phyloP scores from a whole-genome alignment of 306 rosid species.

The Acacia melanoxylon region DNA sequence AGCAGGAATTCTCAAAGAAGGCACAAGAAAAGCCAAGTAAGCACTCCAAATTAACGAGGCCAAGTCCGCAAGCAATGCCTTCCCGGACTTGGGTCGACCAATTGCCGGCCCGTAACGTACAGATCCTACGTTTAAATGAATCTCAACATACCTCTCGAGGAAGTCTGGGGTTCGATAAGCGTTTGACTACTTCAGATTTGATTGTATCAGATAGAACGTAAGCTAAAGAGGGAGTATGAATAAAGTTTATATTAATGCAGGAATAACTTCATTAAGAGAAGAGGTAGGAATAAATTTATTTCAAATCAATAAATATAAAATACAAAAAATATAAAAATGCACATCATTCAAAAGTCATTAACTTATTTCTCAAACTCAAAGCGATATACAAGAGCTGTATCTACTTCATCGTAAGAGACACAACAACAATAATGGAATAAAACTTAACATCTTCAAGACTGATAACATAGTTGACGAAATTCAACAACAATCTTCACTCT shows the following conservation, averaged over 20 bases:
- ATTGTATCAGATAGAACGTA: slow-evolving; percentile 48
- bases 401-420: background rate
- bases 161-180: slow-evolving; percentile 55
- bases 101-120: slow-evolving; percentile 86
- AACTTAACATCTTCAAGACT: slow-evolving; percentile 21
- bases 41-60: slow-evolving; percentile 74
- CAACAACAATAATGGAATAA: slow-evolving; percentile 21
- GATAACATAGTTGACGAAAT: slow-evolving; percentile 27
- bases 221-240: slow-evolving; percentile 47
- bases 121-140: slow-evolving; percentile 81
- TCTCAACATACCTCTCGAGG: slow-evolving; percentile 62
- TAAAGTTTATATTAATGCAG: too few relatives aligned
- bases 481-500: slow-evolving; percentile 29
- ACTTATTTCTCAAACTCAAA: background rate
- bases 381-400: background rate
- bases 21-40: slow-evolving; percentile 79
- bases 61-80: slow-evolving; percentile 64
- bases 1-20: slow-evolving; percentile 79
- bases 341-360: background rate
- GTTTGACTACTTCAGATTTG: slow-evolving; percentile 32
- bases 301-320: slow-evolving; percentile 21
- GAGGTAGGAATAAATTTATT: slow-evolving; percentile 8
- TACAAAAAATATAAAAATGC: background rate
- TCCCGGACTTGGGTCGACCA: slow-evolving; percentile 62
- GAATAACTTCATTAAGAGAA: too few relatives aligned